A percentile compares a stretch with the other conserved stretches of the same genome.
Evolutionary conservation across 2,329 filamentous ascomycete species (phyloP).

Genomic region (Xylaria sp.): DNA sequence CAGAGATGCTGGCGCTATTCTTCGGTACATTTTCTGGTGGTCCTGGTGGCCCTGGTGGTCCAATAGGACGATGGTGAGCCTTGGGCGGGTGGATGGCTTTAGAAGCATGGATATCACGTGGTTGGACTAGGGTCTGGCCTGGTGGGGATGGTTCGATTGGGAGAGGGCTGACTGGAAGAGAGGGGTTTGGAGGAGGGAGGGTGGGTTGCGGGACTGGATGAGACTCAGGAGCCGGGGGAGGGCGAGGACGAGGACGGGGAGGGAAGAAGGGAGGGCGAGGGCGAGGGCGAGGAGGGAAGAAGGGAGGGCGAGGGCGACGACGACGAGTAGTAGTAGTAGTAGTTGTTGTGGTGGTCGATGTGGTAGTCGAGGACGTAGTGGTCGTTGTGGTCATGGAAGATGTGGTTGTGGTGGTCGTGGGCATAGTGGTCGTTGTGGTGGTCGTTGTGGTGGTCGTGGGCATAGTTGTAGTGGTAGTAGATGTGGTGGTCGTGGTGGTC

Average conservation of each 20-base stretch:
- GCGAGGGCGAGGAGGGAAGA: too few relatives aligned
- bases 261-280: background rate
- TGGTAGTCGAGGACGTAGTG: too few relatives aligned
- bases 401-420: too few relatives aligned
- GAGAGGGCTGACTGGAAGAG: background rate
- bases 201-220: background rate
- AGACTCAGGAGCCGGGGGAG: too few relatives aligned
- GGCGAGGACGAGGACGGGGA: too few relatives aligned
- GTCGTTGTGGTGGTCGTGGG: background rate
- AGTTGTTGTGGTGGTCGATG: too few relatives aligned
- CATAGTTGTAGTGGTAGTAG: background rate
- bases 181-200: background rate
- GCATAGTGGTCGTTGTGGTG: background rate
- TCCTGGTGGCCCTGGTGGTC: background rate
- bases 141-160: too few relatives aligned
- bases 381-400: too few relatives aligned
- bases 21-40: slow-evolving; percentile 6
- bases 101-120: background rate
- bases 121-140: background rate
- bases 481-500: background rate
- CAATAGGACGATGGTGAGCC: background rate
- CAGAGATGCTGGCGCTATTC: background rate
- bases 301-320: too few relatives aligned
- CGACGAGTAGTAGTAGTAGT: too few relatives aligned
- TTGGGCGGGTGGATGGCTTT: background rate